Conservation (phyloP, 352 stramenopile genomes). For the Phytophthora sp. region DNA sequence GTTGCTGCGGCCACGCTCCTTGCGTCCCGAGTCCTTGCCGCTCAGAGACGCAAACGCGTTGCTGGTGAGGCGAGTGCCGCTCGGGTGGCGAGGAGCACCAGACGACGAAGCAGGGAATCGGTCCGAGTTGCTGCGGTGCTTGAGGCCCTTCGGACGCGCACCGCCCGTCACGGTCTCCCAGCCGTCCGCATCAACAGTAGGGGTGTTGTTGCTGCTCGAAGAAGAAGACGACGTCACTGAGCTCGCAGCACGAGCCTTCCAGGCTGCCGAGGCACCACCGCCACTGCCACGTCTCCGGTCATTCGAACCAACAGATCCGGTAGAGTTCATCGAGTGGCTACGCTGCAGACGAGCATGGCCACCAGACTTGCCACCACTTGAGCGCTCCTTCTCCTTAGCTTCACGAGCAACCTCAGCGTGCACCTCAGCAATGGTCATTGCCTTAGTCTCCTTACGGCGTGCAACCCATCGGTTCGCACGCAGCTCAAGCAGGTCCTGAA, state of each 20-base stretch:
- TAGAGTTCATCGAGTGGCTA: conserved; percentile 66
- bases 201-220: conserved; percentile 13
- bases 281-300: conserved; percentile 48
- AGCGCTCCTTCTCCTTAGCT: conserved; percentile 71
- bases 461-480: conserved; percentile 80
- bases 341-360: conserved; percentile 54
- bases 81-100: conserved; percentile 46
- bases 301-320: conserved; percentile 32
- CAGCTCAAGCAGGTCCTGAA: conserved; percentile 81
- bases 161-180: conserved; percentile 74
- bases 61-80: conserved; percentile 23
- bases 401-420: conserved; percentile 78
- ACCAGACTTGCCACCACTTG: conserved; percentile 33
- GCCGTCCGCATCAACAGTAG: conserved; percentile 59
- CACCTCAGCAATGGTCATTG: conserved; percentile 85
- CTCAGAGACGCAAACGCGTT: conserved; percentile 60
- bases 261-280: conserved; percentile 58
- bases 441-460: conserved; percentile 81
- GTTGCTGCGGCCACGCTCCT: conserved; percentile 61
- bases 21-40: conserved; percentile 31
- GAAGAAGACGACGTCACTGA: conserved; percentile 9
- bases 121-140: conserved; percentile 69
- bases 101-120: conserved; percentile 34
- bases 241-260: conserved; percentile 56
- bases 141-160: conserved; percentile 60